Conservation (phyloP, 768 basidiomycete genomes). For the Lactarius indigo region DNA sequence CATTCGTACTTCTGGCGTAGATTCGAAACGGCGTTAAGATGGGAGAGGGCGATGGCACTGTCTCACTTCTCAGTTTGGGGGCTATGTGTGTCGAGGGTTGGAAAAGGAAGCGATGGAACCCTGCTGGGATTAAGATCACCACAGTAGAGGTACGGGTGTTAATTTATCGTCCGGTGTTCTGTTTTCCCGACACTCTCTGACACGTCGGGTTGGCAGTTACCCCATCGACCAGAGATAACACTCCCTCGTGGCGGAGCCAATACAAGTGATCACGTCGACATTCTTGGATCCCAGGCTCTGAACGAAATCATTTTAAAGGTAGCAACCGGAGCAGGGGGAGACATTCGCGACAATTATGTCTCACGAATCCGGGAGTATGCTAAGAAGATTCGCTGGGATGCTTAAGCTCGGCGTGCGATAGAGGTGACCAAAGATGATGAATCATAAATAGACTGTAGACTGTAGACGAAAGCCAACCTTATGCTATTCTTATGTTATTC, state of each 20-base stretch:
- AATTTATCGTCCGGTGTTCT: background rate
- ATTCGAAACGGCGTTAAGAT: constrained; percentile 83
- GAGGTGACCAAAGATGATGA: background rate
- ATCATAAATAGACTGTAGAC: background rate
- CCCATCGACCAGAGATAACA: constrained; percentile 67
- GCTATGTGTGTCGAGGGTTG: constrained; percentile 98
- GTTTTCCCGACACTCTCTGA: background rate
- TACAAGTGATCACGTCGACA: constrained; percentile 83
- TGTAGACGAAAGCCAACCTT: too few relatives aligned
- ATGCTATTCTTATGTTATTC: too few relatives aligned
- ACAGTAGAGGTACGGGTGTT: constrained; percentile 70
- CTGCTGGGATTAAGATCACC: constrained; percentile 77
- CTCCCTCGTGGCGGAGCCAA: constrained; percentile 89
- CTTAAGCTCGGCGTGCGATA: background rate
- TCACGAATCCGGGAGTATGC: constrained; percentile 79
- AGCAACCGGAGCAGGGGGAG: constrained; percentile 75
- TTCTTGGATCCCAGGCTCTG: constrained; percentile 64
- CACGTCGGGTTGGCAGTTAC: constrained; percentile 47
- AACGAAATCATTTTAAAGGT: constrained; percentile 92
- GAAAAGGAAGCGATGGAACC: constrained; percentile 88
- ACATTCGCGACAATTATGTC: constrained; percentile 65
- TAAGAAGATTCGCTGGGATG: constrained; percentile 73
- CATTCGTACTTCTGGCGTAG: constrained; percentile 32
- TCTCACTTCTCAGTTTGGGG: constrained; percentile 77
- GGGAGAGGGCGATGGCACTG: constrained; percentile 96